phyloP scores from a whole-genome alignment of 805 yeast species.

The Jamesozyma spencerorum region DNA sequence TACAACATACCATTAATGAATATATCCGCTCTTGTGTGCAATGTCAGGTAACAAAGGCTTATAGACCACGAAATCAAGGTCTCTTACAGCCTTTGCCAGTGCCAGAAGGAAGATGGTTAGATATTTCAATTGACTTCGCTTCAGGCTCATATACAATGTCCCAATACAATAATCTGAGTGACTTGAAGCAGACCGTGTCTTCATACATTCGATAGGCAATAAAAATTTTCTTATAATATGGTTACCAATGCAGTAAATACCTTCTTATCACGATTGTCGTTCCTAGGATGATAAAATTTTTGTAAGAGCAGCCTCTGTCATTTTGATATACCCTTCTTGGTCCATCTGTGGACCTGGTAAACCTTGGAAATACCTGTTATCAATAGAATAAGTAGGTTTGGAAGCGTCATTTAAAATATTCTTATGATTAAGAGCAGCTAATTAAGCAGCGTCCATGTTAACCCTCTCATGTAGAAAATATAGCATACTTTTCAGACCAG shows the following conservation, averaged over 20 bases:
- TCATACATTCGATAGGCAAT: background rate
- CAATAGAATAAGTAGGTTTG: background rate
- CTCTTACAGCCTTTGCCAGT: slow-evolving; percentile 6
- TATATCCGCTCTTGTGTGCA: slow-evolving; percentile 5
- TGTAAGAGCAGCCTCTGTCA: background rate
- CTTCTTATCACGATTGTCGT: background rate
- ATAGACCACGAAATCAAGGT: slow-evolving; percentile 6
- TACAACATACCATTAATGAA: background rate
- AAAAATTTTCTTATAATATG: background rate
- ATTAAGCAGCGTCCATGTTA: background rate
- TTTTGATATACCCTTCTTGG: background rate
- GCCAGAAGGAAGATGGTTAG: slow-evolving; percentile 13
- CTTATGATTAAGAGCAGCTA: background rate
- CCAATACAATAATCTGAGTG: too few relatives aligned
- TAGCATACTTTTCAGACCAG: slow-evolving; percentile 3
- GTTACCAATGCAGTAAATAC: too few relatives aligned
- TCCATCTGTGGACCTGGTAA: background rate
- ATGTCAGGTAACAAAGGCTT: slow-evolving; percentile 5
- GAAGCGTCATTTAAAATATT: background rate
- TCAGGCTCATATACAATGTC: too few relatives aligned
- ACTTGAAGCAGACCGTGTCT: slow-evolving; percentile 1
- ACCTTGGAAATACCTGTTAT: background rate
- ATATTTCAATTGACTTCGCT: slow-evolving; percentile 13
- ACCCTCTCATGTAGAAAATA: slow-evolving; percentile 1
- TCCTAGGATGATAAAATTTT: background rate